A percentile compares a stretch with the other conserved stretches of the same genome.
These are phyloP conservation scores for Stramenopiles sp. DNA, from an alignment of 352 stramenopile genomes.

Conservation along the genomic window DNA sequence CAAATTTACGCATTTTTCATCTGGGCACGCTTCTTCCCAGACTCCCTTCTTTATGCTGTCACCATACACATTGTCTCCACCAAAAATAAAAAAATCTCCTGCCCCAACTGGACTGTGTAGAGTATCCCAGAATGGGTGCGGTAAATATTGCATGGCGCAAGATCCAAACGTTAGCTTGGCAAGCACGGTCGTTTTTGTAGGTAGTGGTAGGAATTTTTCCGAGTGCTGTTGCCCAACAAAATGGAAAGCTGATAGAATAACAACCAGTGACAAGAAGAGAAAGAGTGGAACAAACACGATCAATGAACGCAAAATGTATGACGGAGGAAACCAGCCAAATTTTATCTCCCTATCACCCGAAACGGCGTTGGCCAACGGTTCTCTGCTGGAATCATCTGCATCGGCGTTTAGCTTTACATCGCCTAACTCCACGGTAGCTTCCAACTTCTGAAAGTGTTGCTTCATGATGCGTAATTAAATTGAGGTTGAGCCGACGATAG, in stretches of 20 bases:
- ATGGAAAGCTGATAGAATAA: background rate
- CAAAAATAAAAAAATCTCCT: background rate
- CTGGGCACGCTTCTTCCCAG: background rate
- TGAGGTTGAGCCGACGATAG: too few species aligned
- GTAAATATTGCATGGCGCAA: background rate
- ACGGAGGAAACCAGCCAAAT: background rate
- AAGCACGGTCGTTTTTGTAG: background rate
- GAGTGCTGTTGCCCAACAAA: background rate
- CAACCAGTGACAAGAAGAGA: background rate
- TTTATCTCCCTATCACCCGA: background rate
- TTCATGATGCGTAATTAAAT: too few species aligned
- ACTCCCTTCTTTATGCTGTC: background rate
- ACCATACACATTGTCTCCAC: background rate
- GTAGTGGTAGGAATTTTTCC: background rate
- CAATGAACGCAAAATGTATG: background rate
- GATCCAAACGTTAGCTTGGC: background rate
- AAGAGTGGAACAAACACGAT: background rate
- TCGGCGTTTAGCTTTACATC: background rate
- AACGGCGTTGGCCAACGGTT: background rate
- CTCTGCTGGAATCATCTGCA: background rate
- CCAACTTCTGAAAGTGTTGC: background rate
- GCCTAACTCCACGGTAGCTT: background rate
- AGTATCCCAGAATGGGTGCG: background rate
- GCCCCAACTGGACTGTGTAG: background rate
- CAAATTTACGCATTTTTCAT: background rate